phyloP scores from a whole-genome alignment of 1,284 basidiomycete species.

The Ceratobasidium sp. region DNA sequence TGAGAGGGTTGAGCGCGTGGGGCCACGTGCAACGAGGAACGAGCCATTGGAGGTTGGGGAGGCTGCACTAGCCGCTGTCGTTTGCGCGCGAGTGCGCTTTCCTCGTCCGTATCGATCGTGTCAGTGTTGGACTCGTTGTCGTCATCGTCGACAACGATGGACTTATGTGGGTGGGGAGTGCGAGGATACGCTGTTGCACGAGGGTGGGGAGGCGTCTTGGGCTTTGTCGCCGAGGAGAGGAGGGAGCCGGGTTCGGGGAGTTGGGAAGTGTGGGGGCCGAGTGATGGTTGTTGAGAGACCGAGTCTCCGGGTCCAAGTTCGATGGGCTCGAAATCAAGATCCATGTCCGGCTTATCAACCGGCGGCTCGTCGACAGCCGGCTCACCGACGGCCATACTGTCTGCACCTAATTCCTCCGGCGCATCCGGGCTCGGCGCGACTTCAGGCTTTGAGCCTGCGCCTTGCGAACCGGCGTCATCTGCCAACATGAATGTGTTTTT shows the following conservation, averaged over 20 bases:
- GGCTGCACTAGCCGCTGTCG: no score
- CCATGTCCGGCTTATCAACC: neutral
- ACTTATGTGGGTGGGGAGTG: neutral
- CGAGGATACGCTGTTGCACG: neutral
- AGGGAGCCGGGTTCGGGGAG: no score
- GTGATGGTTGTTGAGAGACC: neutral
- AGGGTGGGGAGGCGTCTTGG: neutral
- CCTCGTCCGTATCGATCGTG: no score
- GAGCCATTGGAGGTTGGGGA: no score
- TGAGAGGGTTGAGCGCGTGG: no score
- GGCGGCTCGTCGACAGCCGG: neutral
- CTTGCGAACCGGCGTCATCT: neutral
- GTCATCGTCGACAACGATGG: no score
- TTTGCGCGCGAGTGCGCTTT: no score
- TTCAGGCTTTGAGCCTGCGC: neutral
- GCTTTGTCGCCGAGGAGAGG: neutral
- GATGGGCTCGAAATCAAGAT: neutral
- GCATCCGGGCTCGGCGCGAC: no score
- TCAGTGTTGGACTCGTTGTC: no score
- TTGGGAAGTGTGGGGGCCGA: neutral
- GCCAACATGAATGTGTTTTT: neutral
- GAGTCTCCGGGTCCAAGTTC: slow-evolving; percentile 33
- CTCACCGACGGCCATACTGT: neutral
- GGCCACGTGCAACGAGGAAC: no score
- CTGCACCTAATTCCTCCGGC: no score